Evolutionary conservation across 83 land plant species (phyloP).

Genomic region (Picea abies): DNA sequence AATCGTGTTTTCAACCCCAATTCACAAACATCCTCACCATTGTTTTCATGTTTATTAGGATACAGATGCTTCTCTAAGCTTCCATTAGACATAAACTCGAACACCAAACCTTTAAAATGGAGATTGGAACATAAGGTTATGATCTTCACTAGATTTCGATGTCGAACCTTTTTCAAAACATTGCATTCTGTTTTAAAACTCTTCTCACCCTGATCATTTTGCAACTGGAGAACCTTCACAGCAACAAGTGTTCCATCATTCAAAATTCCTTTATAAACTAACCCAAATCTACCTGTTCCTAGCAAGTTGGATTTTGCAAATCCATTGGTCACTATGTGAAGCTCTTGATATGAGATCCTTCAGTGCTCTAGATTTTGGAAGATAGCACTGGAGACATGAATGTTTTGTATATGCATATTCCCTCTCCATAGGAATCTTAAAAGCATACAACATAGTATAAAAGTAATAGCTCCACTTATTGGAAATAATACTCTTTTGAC

Average conservation of each 20-base stretch:
- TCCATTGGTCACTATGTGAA: slow-evolving; percentile 10
- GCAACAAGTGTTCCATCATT: slow-evolving; percentile 4
- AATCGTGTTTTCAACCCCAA: slow-evolving; percentile 6
- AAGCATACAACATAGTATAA: too few relatives aligned
- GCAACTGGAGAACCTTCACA: slow-evolving; percentile 22
- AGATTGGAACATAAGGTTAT: slow-evolving; percentile 27
- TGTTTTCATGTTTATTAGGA: neutral
- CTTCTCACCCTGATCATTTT: neutral
- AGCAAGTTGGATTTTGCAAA: slow-evolving; percentile 9
- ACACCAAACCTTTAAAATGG: slow-evolving; percentile 24
- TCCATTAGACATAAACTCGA: slow-evolving; percentile 20
- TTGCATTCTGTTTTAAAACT: slow-evolving; percentile 29
- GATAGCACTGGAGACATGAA: too few relatives aligned
- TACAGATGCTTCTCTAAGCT: slow-evolving; percentile 27
- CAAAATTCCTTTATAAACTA: slow-evolving; percentile 23
- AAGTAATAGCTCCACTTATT: too few relatives aligned
- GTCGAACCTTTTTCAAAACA: slow-evolving; percentile 25
- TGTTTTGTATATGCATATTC: too few relatives aligned
- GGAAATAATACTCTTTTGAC: neutral
- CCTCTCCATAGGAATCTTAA: too few relatives aligned
- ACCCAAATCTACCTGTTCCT: slow-evolving; percentile 19
- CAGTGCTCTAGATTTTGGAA: too few relatives aligned
- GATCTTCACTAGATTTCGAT: slow-evolving; percentile 30
- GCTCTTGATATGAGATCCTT: slow-evolving; percentile 17
- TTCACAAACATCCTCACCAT: neutral